Percentiles rank a stretch among this genome's conserved stretches.
phyloP scores from a whole-genome alignment of 2,329 filamentous ascomycete species.

The Catunica adiposa region DNA sequence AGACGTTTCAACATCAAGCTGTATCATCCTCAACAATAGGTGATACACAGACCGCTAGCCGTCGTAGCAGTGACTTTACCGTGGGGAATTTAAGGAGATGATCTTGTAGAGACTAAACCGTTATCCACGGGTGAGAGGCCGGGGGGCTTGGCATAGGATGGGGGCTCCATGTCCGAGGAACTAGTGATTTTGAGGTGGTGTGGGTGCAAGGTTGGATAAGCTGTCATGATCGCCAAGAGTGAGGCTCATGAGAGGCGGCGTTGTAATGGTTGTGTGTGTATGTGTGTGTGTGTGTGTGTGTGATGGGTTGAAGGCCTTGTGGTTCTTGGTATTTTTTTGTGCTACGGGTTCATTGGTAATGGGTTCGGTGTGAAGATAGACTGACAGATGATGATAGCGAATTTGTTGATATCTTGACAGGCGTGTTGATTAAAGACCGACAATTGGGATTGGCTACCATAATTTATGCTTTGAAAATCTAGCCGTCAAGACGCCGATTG shows the following conservation, averaged over 20 bases:
- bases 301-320: background rate
- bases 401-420: background rate
- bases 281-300: background rate
- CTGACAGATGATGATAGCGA: background rate
- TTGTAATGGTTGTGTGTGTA: background rate
- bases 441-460: background rate
- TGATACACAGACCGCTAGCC: background rate
- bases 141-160: background rate
- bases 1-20: background rate
- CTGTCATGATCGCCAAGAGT: background rate
- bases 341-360: background rate
- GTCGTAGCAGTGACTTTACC: background rate
- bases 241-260: background rate
- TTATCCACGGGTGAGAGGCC: background rate
- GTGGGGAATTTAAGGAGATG: background rate
- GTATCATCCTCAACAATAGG: background rate
- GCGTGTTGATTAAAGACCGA: background rate
- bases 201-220: background rate
- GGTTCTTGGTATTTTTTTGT: background rate
- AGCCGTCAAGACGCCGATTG: slow-evolving; percentile 4
- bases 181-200: background rate
- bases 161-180: background rate
- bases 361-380: background rate
- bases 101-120: background rate
- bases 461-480: background rate